Base-by-base conservation (phyloP, 257 asterid genomes). In the Nicotiana tabacum region DNA sequence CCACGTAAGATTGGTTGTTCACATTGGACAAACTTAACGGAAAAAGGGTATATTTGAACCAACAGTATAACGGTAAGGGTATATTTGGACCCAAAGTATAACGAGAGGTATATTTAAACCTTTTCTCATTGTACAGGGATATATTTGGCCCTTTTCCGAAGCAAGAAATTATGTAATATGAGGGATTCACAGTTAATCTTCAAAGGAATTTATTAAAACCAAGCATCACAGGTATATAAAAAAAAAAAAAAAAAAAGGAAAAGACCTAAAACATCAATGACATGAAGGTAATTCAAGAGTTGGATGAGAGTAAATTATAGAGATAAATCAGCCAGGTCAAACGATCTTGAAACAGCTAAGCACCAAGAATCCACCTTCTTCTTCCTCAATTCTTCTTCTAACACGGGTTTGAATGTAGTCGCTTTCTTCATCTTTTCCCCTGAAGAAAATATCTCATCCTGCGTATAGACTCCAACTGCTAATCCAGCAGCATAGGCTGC, bases 401-500 rank as follows among this genome's bases (percentile, higher is more conserved):
- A 9, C 6, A 72, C 24, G 0, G 99, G 98, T 1, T 39, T 79
- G 87, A 96, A 96, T 43, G 70, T 84, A n/a, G 90, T 84, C 29
- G 85, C 88, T 35, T 90, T 85, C 89, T 93, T 87, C 88, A 51
- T 82, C 90, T 86, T 93, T 53, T 91, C 94, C 3, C 89, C 94
- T 0, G 92, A 88, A 18, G 91, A 81, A 77, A 96, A 94, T 77
- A 96, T 87, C 29, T 93, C 91, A 0, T 85, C 65, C 83, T 96
- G 95, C 0, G 91, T 91, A 96, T 98, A 96, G 11, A 96, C 87
- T 0, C 98, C 98, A 6, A 91, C 91, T 1, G 98, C 99, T 83
- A 96, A 77, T 90, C 98, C 99, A 64, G 98, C 98, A 43, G 97
- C 99, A 39, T 90, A 96, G 39, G 98, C 99, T 1, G 98, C 99